phyloP scores from a whole-genome alignment of 2,329 filamentous ascomycete genomes.

The Pseudogymnoascus sp. region DNA sequence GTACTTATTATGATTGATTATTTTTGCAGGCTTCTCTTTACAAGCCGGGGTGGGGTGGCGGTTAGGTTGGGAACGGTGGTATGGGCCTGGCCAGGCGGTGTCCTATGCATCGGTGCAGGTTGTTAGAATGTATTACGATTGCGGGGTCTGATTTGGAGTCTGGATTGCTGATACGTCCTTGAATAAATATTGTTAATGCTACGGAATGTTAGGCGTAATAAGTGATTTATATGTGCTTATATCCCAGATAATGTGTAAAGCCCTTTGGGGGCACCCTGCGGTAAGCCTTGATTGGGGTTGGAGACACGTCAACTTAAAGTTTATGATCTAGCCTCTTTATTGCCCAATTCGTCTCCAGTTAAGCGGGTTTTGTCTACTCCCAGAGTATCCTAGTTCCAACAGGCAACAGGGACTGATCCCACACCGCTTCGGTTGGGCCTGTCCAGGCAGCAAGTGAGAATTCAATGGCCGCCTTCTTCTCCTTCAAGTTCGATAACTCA shows the following conservation, averaged over 20 bases:
- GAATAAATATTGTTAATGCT: slow-evolving; percentile 5
- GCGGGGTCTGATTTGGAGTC: not conserved
- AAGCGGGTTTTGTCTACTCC: not conserved
- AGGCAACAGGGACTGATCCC: not conserved
- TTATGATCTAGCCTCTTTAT: not conserved
- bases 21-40: slow-evolving; percentile 2
- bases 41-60: not conserved
- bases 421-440: not conserved
- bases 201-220: not conserved
- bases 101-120: not conserved
- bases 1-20: slow-evolving; percentile 3
- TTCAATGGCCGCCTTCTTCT: not conserved
- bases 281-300: not conserved
- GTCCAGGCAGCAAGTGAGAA: not conserved
- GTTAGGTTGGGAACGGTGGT: not conserved
- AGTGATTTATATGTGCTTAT: not conserved
- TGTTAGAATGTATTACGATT: not conserved
- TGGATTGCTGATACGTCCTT: not conserved
- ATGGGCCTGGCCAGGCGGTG: not conserved
- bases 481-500: not conserved
- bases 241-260: not conserved
- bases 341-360: not conserved
- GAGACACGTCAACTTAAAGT: not conserved
- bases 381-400: not conserved
- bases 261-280: not conserved